Base-by-base conservation (phyloP, 2,329 filamentous ascomycete species). In the Fusarium longipes region DNA sequence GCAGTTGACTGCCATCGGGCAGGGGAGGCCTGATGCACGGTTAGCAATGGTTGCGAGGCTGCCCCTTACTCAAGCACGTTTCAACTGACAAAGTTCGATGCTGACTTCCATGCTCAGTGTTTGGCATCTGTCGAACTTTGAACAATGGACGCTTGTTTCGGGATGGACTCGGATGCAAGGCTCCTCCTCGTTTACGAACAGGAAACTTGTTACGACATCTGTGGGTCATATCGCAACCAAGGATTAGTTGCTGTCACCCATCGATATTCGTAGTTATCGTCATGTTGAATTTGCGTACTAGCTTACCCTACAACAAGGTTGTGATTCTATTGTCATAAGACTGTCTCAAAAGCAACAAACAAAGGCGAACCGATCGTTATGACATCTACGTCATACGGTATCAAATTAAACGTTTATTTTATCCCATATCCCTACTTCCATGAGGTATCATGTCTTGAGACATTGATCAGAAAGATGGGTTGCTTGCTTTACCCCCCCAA, bases 381-480 rank as follows among this genome's bases (percentile, higher is more conserved):
- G 38, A 49, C 39, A 65, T 63, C n/a, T 68, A 68, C 47, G 59
- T 66, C 69, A 65, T 35, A 43, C 32, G 35, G 44, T 53, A 45
- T 22, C 29, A 40, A 24, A 45, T 18, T 25, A 40, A 24, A 42
- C n/a, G 30, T 25, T 24, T 17, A 18, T 57, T n/a, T 43, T 49
- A 29, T 36, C 59, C 43, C 24, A 48, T 54, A 36, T 38, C 40
- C 39, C 38, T 44, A 39, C 36, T 50, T 36, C 38, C 44, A 22
- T 47, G 25, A 48, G 32, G 47, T 48, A 40, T 27, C 32, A 52
- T 59, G 47, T 60, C 61, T 63, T 52, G 45, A 60, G 57, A 53
- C 35, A 65, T 48, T 52, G 33, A 30, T n/a, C n/a, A n/a, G n/a
- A 30, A 42, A 14, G 24, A 20, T 24, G 29, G n/a, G 30, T 30